Percentiles rank a stretch among this genome's conserved stretches.
These are phyloP conservation scores for Thelonectria olida DNA, from an alignment of 2,329 filamentous ascomycete species.

Conservation along the genomic window DNA sequence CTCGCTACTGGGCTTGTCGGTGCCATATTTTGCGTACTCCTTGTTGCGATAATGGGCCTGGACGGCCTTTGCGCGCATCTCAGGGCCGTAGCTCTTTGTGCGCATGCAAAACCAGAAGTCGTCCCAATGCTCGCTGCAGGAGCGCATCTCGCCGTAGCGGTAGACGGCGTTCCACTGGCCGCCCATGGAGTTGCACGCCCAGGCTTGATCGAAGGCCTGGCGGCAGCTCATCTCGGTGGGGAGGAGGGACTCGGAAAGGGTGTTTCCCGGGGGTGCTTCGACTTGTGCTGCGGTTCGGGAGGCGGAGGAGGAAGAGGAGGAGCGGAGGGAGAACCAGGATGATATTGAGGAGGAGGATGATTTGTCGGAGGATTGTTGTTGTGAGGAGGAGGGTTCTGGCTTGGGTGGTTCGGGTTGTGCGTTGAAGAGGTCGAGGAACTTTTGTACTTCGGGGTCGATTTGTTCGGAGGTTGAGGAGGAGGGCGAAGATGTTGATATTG, in stretches of 20 bases:
- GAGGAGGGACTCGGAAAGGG: constrained; percentile 74
- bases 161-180: constrained; percentile 94
- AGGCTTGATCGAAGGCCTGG: constrained; percentile 89
- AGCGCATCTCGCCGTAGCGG: constrained; percentile 79
- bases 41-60: constrained; percentile 74
- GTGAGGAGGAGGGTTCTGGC: constrained; percentile 43
- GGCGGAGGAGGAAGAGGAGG: constrained; percentile 38
- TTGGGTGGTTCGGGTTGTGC: constrained; percentile 30
- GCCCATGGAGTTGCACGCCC: constrained; percentile 91
- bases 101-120: constrained; percentile 99
- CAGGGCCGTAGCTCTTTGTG: constrained; percentile 69
- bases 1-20: constrained; percentile 77
- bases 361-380: constrained; percentile 32
- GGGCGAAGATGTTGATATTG: constrained; percentile 29
- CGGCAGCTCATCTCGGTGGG: constrained; percentile 89
- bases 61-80: constrained; percentile 69
- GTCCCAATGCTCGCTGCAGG: constrained; percentile 86
- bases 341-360: constrained; percentile 45
- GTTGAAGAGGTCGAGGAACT: constrained; percentile 61
- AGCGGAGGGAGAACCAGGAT: constrained; percentile 48
- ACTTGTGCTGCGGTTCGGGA: constrained; percentile 25
- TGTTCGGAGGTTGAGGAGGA: constrained; percentile 31
- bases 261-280: constrained; percentile 46
- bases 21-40: constrained; percentile 70
- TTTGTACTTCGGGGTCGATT: constrained; percentile 62